Base-by-base conservation (phyloP, 2,329 filamentous ascomycete genomes). In the Hortaea werneckii region DNA sequence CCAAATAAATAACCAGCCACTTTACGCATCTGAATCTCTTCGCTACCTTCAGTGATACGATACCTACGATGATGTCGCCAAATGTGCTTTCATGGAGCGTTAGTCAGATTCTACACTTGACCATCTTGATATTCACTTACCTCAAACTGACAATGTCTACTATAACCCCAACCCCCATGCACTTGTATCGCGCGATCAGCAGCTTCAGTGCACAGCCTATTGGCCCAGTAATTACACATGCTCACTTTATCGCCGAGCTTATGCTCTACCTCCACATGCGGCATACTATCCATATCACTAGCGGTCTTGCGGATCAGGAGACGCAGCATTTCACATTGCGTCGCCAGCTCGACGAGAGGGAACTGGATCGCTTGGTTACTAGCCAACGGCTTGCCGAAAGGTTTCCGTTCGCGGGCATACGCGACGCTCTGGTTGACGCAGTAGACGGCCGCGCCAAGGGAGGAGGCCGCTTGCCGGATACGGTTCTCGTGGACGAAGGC, bases 221-320 rank as follows among this genome's bases (percentile, higher is more conserved):
- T 81, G 0, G 76, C 78, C 69, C 75, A 82, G 58, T 79, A 82
- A 55, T 81, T 82, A 62, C 79, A 82, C 78, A 82, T 81, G 44
- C 69, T 73, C 29, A 82, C 77, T 57, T 79, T 78, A 57, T 79
- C 75, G 26, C 76, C 75, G n/a, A 82, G 65, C 51, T 68, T 69
- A 56, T 67, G 69, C 63, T 81, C 78, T 28, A 82, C 76, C 30
- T 74, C 72, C 5, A 73, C 59, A 50, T 74, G 67, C 12, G 67
- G 68, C 64, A 76, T 70, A 1, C 63, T 64, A 54, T 82, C 79
- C 79, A 82, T 82, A 48, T 80, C 73, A 29, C 70, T 65, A 1
- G 78, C 78, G 1, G 79, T 82, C 54, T 77, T 76, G 41, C 79
- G 66, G 55, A 82, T 80, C 43, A 81, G 63, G 29, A 79, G 67